A percentile compares a stretch with the other conserved stretches of the same genome.
These are phyloP conservation scores for Oryza rufipogon DNA, from an alignment of 176 grass and related monocot species.

Conservation along the genomic window DNA sequence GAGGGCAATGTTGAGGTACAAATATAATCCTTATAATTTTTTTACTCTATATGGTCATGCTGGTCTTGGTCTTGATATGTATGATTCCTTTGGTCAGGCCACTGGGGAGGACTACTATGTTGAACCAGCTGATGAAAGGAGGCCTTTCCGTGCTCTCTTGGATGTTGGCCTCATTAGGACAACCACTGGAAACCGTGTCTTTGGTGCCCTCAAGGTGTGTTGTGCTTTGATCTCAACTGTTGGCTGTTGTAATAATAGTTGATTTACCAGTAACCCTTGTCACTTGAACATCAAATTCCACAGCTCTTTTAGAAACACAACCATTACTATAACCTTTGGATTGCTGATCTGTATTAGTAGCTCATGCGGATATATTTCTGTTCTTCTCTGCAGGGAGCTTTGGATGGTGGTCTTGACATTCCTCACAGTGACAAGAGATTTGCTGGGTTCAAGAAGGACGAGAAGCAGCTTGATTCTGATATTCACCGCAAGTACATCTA, in stretches of 20 bases:
- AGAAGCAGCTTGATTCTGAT: constrained; percentile 57
- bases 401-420: constrained; percentile 75
- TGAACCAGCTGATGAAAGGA: constrained; percentile 52
- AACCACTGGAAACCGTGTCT: constrained; percentile 73
- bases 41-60: not conserved
- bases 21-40: not conserved
- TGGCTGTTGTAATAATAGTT: not conserved
- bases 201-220: constrained; percentile 71
- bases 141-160: constrained; percentile 73
- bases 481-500: constrained; percentile 72
- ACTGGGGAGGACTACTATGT: constrained; percentile 67
- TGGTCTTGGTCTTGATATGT: not conserved
- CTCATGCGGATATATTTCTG: not conserved
- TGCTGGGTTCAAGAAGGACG: constrained; percentile 75
- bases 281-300: too few species aligned
- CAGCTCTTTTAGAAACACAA: not conserved
- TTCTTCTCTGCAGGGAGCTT: constrained; percentile 49
- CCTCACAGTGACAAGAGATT: constrained; percentile 69
- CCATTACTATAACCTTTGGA: not conserved
- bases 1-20: constrained; percentile 64
- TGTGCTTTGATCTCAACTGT: not conserved
- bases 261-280: too few species aligned
- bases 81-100: constrained; percentile 30
- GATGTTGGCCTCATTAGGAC: constrained; percentile 81
- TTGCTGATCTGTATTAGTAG: not conserved